Evolutionary conservation across 2,329 filamentous ascomycete species (phyloP).

Genomic region (Colletotrichum sp.): DNA sequence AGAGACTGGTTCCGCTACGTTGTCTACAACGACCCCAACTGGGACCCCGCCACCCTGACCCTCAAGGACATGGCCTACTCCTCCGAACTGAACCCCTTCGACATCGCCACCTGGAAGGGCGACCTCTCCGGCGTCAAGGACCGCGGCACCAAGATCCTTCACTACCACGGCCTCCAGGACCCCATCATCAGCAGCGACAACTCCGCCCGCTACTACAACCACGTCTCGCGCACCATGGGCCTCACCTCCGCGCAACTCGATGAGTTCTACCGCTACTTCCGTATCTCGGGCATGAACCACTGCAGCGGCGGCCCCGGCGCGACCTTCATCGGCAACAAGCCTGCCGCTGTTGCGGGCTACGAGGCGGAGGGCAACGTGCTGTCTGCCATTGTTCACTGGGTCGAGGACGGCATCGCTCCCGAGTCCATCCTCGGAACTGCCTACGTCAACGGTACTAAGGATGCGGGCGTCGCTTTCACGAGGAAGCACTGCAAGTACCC

Average conservation of each 20-base stretch:
- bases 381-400: slow-evolving; percentile 31
- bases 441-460: slow-evolving; percentile 29
- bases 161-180: slow-evolving; percentile 52
- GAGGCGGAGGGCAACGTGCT: slow-evolving; percentile 33
- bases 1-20: slow-evolving; percentile 43
- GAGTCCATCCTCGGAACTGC: slow-evolving; percentile 37
- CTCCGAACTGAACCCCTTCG: slow-evolving; percentile 37
- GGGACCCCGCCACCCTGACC: slow-evolving; percentile 36
- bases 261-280: slow-evolving; percentile 36
- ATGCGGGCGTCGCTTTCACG: slow-evolving; percentile 30
- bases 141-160: slow-evolving; percentile 47
- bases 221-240: slow-evolving; percentile 48
- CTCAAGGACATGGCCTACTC: slow-evolving; percentile 39
- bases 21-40: slow-evolving; percentile 42
- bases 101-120: slow-evolving; percentile 42
- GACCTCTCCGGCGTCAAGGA: slow-evolving; percentile 42
- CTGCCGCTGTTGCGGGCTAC: slow-evolving; percentile 24
- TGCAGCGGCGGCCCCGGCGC: slow-evolving; percentile 32
- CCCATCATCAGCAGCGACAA: slow-evolving; percentile 47
- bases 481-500: slow-evolving; percentile 40
- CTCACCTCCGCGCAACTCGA: slow-evolving; percentile 35
- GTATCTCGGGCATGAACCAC: slow-evolving; percentile 36
- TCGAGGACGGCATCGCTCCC: slow-evolving; percentile 32
- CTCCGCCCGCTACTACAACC: slow-evolving; percentile 52
- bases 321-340: slow-evolving; percentile 30